These are phyloP conservation scores for Thelonectria discophora DNA, from an alignment of 2,329 filamentous ascomycete genomes.

Conservation along the genomic window DNA sequence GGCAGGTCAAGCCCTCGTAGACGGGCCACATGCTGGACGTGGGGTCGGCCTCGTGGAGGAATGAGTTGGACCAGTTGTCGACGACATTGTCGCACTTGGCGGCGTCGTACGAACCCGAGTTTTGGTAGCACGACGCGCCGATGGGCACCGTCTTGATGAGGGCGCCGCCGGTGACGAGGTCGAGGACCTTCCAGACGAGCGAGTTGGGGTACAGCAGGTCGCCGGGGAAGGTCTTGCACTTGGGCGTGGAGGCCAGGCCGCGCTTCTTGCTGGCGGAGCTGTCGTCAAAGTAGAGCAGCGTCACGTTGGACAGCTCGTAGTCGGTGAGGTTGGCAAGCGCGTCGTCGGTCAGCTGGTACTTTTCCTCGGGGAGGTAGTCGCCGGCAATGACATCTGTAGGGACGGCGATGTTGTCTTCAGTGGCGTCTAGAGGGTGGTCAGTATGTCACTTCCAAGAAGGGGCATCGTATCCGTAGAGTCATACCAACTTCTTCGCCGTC, in stretches of 20 bases:
- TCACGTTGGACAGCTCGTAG: slow-evolving; percentile 22
- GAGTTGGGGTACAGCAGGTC: slow-evolving; percentile 44
- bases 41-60: slow-evolving; percentile 46
- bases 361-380: slow-evolving; percentile 30
- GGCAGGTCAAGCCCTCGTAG: slow-evolving; percentile 51
- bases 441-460: neutral
- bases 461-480: neutral
- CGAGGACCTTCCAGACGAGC: slow-evolving; percentile 46
- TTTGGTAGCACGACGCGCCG: slow-evolving; percentile 45
- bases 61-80: slow-evolving; percentile 42
- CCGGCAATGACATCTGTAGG: slow-evolving; percentile 26
- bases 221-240: slow-evolving; percentile 48
- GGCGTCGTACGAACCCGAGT: slow-evolving; percentile 38
- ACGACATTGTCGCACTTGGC: slow-evolving; percentile 40
- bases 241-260: neutral
- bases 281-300: slow-evolving; percentile 24
- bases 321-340: slow-evolving; percentile 26
- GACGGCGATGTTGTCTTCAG: slow-evolving; percentile 11
- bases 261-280: slow-evolving; percentile 3
- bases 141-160: slow-evolving; percentile 47
- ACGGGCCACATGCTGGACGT: slow-evolving; percentile 53
- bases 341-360: slow-evolving; percentile 29
- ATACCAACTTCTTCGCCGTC: slow-evolving; percentile 28
- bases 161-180: slow-evolving; percentile 45
- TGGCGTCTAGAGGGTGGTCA: slow-evolving; percentile 21